Evolutionary conservation across 179 eudicot species (phyloP), one percentile per base, ranked within the genome.

Genomic region (Pouteria campechiana): DNA sequence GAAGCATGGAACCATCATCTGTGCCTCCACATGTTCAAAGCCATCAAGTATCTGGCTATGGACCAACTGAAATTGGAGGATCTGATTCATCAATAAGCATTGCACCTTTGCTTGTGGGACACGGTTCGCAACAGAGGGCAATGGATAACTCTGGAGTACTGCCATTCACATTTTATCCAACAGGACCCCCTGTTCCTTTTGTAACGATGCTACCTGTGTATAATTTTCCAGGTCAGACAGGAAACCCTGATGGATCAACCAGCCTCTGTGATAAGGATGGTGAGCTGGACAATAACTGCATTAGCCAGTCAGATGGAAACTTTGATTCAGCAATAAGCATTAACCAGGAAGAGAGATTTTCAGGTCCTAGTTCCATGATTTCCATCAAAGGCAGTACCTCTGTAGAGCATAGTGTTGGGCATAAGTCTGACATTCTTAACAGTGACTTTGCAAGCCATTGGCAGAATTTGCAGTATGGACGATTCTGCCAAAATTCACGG

Each of bases 121-220:
- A 73, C 44, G 72, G 65, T 25, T 67, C 93, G 2, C 69, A 48
- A 27, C 89, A 81, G 44, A 57, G 79, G 32, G 62, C 14, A 43
- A 35, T 34, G 41, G 83, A 79, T 48, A 66, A 64, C 48, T 64
- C 83, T 49, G 78, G 82, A 46, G 48, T 54, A 7, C 50, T 52
- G 19, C 63, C 74, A 21, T 34, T 52, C 25, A 55, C 78, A 40
- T 89, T 89, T 58, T 81, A 75, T 60, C 89, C 95, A 4, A 65
- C 95, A 6, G 97, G 97, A 13, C 95, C 97, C 17, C 97, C 93
- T 3, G 84, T 89, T 37, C 97, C 95, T 7, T 84, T 84, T 55
- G 23, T 88, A 17, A 77, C 96, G 5, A 75, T 88, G 97, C 74
- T 88, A 51, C 90, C 86, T 14, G 40, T 81, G 5, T 69, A 64